These are phyloP conservation scores for Scutellaria minor DNA, from an alignment of 257 asterid genomes.

Conservation along the genomic window DNA sequence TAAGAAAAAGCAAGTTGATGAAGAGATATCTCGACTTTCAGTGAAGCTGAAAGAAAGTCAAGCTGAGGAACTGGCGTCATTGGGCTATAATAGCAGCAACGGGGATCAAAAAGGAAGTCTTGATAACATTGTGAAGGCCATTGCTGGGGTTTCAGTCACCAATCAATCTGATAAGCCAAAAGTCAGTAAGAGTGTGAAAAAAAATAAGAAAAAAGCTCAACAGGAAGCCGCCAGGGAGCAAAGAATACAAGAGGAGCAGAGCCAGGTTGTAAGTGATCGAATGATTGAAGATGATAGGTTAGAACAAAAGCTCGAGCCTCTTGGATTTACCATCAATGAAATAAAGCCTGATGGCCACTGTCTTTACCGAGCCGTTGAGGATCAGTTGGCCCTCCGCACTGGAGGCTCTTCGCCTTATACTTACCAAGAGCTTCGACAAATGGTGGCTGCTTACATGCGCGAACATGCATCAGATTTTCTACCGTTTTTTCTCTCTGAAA, in stretches of 20 bases:
- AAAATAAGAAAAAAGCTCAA: constrained; percentile 88
- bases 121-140: constrained; percentile 78
- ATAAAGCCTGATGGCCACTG: constrained; percentile 98
- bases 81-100: constrained; percentile 56
- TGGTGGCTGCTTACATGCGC: constrained; percentile 92
- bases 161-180: constrained; percentile 63
- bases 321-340: constrained; percentile 76
- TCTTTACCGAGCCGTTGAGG: constrained; percentile 93
- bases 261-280: constrained; percentile 70
- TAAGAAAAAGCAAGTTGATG: constrained; percentile 95
- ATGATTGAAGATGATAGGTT: constrained; percentile 63
- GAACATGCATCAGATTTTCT: constrained; percentile 66
- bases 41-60: constrained; percentile 73
- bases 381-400: constrained; percentile 65
- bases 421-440: constrained; percentile 72
- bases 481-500: constrained; percentile 84
- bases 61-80: constrained; percentile 69
- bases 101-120: constrained; percentile 60
- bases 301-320: constrained; percentile 76
- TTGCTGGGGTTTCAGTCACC: constrained; percentile 83
- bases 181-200: constrained; percentile 73
- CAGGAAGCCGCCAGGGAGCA: constrained; percentile 95
- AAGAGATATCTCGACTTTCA: constrained; percentile 75
- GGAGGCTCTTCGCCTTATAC: constrained; percentile 74
- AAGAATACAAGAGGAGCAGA: constrained; percentile 90